Base-by-base conservation (phyloP, 148 eudicot species). In the Pharnaceum exiguum region DNA sequence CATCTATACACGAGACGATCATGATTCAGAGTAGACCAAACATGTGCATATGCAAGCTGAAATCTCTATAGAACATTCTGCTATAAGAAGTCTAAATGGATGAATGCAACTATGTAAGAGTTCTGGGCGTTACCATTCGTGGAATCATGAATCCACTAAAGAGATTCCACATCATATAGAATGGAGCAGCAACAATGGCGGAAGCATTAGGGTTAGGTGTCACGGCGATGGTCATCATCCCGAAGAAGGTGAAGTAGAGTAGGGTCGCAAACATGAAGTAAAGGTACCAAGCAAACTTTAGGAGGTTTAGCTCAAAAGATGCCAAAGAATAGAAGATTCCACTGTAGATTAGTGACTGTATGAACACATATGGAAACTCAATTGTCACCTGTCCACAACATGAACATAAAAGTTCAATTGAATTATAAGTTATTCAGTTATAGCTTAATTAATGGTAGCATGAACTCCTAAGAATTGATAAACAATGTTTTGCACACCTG, bases 101-200 rank as follows among this genome's bases (percentile, higher is more conserved):
- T 7, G 19, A 40, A 61, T 19, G 42, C 15, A 28, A 24, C 15
- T 10, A 33, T 13, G 2, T 21, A n/a, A 29, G 36, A 53, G 53
- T n/a, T 37, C 1, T 0, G 23, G 11, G 39, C 5, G 27, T 58
- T 85, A 89, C 96, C 87, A 70, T 80, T 60, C 68, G 82, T 35
- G 93, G 56, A 54, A 89, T 66, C 96, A 85, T 89, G 81, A 85
- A 89, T 53, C 96, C 96, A 29, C 96, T 82, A 75, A 89, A 89
- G 51, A 89, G 93, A 66, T 89, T 89, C 96, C 96, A 89, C 87
- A 89, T 67, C 96, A 82, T 89, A 51, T 80, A 89, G 72, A 89
- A 89, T 7, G 96, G 96, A 65, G 96, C 94, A 62, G 79, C 66
- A n/a, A 85, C 58, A 26, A 89, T 77, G 37, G 93, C 87, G 52